Conservation (phyloP, 805 yeast species). For the Lipomyces spencermartinsiae region DNA sequence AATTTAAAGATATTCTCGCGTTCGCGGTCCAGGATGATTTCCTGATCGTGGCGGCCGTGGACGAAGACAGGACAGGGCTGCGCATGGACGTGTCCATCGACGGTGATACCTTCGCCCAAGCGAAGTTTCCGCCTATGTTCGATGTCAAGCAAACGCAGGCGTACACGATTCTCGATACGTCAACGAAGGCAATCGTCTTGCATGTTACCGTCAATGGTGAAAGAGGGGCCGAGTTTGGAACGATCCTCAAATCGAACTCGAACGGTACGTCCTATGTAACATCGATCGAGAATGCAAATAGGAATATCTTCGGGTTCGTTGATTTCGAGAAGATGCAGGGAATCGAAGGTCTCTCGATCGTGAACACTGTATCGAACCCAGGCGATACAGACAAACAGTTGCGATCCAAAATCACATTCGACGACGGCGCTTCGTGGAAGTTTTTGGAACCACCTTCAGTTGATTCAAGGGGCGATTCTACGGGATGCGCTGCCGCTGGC, state of each 20-base stretch:
- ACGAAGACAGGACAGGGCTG: constrained; percentile 57
- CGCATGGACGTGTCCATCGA: constrained; percentile 78
- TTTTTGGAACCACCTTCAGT: constrained; percentile 69
- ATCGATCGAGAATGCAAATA: constrained; percentile 72
- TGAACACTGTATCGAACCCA: constrained; percentile 70
- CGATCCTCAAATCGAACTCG: constrained; percentile 83
- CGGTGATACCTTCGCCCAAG: constrained; percentile 77
- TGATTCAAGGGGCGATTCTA: constrained; percentile 66
- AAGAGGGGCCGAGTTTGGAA: constrained; percentile 68
- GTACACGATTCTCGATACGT: constrained; percentile 79
- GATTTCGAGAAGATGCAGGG: constrained; percentile 87
- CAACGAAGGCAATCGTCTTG: constrained; percentile 73
- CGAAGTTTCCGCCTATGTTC: constrained; percentile 74
- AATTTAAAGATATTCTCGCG: constrained; percentile 70
- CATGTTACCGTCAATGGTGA: constrained; percentile 74
- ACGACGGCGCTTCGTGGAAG: constrained; percentile 91
- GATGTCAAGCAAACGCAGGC: constrained; percentile 67
- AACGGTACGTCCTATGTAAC: constrained; percentile 87
- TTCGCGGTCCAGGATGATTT: constrained; percentile 74
- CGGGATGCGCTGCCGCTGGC: constrained; percentile 58
- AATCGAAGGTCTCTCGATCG: constrained; percentile 81
- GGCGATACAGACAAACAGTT: constrained; percentile 61
- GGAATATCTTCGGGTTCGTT: constrained; percentile 75
- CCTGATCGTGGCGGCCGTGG: constrained; percentile 70
- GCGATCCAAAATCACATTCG: constrained; percentile 77